These are phyloP conservation scores for Hibiscus tridactylites DNA, from an alignment of 345 rosid genomes.

Conservation along the genomic window DNA sequence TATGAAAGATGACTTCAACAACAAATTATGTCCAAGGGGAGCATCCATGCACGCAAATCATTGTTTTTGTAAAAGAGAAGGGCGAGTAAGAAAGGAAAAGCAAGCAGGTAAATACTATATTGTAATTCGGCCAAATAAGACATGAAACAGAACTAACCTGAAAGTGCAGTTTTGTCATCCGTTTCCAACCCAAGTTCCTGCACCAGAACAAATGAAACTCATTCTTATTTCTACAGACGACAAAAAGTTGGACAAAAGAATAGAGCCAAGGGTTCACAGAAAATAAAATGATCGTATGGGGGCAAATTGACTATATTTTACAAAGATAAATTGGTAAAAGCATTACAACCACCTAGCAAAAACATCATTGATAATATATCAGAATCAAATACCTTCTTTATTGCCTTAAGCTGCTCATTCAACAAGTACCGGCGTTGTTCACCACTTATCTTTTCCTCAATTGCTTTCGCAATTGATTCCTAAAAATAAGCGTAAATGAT, in stretches of 20 bases:
- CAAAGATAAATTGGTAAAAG: background rate
- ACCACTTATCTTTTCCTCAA: constrained; percentile 96
- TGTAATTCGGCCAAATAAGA: constrained; percentile 2
- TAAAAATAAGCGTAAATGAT: constrained; percentile 19
- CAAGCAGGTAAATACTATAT: background rate
- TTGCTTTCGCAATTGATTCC: constrained; percentile 97
- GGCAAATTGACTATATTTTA: background rate
- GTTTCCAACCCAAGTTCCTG: constrained; percentile 99
- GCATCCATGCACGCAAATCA: background rate
- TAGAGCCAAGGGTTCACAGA: background rate
- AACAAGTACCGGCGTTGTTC: constrained; percentile 97
- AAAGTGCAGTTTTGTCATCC: constrained; percentile 97
- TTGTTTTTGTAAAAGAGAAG: background rate
- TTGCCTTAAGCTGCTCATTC: constrained; percentile 98
- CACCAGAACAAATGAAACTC: constrained; percentile 16
- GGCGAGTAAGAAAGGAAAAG: background rate
- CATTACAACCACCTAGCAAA: background rate
- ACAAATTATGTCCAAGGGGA: background rate
- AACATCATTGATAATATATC: background rate
- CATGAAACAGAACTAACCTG: constrained; percentile 45
- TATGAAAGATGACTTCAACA: background rate
- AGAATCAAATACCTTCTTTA: constrained; percentile 67
- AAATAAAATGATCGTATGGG: background rate
- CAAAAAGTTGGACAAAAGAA: constrained; percentile 1
- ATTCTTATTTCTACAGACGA: constrained; percentile 4